These are phyloP conservation scores for Lachnum nothofagi DNA, from an alignment of 2,329 filamentous ascomycete species.

Conservation along the genomic window DNA sequence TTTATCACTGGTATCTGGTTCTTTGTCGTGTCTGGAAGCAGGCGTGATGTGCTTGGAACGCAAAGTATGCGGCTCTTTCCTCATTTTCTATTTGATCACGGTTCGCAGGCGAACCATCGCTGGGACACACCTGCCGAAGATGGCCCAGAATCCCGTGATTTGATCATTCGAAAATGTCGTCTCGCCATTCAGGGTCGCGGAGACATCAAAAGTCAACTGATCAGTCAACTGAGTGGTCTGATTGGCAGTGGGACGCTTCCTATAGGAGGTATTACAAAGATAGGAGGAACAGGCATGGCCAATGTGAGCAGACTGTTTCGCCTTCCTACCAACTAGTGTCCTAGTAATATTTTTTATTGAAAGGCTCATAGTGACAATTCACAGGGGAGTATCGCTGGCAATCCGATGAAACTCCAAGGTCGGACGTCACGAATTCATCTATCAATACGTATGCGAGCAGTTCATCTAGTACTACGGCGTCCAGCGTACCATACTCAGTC, in stretches of 20 bases:
- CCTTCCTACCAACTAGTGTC: not conserved
- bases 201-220: not conserved
- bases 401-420: not conserved
- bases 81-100: not conserved
- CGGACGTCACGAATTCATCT: not conserved
- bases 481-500: not conserved
- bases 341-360: not conserved
- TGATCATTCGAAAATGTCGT: not conserved
- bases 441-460: no score
- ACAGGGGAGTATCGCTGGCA: not conserved
- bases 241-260: slow-evolving; percentile 5
- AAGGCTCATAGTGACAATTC: not conserved
- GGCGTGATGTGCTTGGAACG: not conserved
- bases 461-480: not conserved
- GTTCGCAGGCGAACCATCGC: not conserved
- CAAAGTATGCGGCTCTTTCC: not conserved
- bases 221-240: slow-evolving; percentile 4
- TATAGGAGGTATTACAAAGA: not conserved
- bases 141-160: not conserved
- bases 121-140: not conserved
- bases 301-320: not conserved
- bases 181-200: not conserved
- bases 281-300: not conserved
- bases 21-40: not conserved
- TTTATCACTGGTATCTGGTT: not conserved